These are phyloP conservation scores for Gastrodia elata DNA, from an alignment of 106 monocot species.

Conservation along the genomic window DNA sequence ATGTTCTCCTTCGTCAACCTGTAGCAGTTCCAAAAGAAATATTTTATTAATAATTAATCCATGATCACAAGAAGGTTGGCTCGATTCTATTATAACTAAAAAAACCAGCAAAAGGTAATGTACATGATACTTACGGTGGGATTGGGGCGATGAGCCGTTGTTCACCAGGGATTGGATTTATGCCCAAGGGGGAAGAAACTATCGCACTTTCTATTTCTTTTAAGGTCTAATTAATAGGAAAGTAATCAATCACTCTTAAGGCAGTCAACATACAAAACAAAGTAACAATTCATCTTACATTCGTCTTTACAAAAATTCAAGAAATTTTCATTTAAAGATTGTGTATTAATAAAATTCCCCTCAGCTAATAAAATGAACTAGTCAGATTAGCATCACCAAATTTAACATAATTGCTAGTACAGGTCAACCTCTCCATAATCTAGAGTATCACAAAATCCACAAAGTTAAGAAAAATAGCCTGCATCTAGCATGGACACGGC, in stretches of 20 bases:
- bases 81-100: neutral
- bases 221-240: constrained; percentile 26
- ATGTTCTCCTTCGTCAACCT: constrained; percentile 88
- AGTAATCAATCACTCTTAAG: neutral
- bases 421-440: neutral
- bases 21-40: neutral
- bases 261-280: neutral
- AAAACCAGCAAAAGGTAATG: neutral
- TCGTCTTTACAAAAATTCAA: neutral
- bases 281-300: neutral
- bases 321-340: neutral
- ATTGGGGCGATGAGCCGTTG: constrained; percentile 70
- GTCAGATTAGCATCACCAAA: neutral
- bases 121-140: constrained; percentile 49
- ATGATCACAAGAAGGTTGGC: neutral
- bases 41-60: constrained; percentile 5
- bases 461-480: neutral
- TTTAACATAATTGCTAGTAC: neutral
- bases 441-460: neutral
- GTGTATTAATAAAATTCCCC: neutral
- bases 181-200: constrained; percentile 71
- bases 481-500: neutral
- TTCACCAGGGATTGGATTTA: constrained; percentile 79
- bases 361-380: neutral
- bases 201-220: constrained; percentile 80